These are phyloP conservation scores for Lecanosticta acicola DNA, from an alignment of 2,329 filamentous ascomycete genomes.

Conservation along the genomic window DNA sequence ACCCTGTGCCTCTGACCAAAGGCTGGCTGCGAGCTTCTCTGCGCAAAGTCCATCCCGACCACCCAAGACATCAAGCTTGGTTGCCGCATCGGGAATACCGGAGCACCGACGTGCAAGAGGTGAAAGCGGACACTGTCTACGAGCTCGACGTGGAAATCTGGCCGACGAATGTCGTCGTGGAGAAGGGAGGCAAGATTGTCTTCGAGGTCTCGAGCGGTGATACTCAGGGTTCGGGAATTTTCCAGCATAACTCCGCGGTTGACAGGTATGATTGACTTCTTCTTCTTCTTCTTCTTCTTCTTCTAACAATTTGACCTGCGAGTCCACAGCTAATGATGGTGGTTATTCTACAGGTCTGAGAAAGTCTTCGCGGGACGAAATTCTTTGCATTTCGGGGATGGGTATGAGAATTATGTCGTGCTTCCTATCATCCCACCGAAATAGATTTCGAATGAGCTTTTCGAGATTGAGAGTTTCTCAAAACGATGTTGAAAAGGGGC, in stretches of 20 bases:
- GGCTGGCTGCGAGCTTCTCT: conserved; percentile 58
- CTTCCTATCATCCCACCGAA: conserved; percentile 50
- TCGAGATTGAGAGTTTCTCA: too few species aligned
- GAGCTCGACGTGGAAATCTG: conserved; percentile 58
- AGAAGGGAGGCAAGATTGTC: conserved; percentile 49
- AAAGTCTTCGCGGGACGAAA: conserved; percentile 46
- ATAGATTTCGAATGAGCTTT: background rate
- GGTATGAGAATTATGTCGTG: conserved; percentile 48
- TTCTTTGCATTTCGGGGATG: conserved; percentile 49
- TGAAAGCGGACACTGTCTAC: conserved; percentile 53
- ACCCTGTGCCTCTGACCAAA: conserved; percentile 57
- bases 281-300: too few species aligned
- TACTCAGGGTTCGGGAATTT: conserved; percentile 50
- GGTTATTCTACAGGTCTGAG: conserved; percentile 15
- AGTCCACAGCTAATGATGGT: background rate
- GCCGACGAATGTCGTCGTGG: conserved; percentile 57
- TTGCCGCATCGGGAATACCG: conserved; percentile 56
- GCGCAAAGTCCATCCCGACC: conserved; percentile 48
- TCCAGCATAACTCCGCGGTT: conserved; percentile 9
- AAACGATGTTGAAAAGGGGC: too few species aligned
- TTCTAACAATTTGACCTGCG: background rate
- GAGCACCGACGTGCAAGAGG: conserved; percentile 51
- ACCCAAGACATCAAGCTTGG: conserved; percentile 50
- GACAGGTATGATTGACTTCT: conserved; percentile 6
- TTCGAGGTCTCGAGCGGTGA: conserved; percentile 54